Conservation (phyloP, 257 asterid species). For the Plantago ovata region DNA sequence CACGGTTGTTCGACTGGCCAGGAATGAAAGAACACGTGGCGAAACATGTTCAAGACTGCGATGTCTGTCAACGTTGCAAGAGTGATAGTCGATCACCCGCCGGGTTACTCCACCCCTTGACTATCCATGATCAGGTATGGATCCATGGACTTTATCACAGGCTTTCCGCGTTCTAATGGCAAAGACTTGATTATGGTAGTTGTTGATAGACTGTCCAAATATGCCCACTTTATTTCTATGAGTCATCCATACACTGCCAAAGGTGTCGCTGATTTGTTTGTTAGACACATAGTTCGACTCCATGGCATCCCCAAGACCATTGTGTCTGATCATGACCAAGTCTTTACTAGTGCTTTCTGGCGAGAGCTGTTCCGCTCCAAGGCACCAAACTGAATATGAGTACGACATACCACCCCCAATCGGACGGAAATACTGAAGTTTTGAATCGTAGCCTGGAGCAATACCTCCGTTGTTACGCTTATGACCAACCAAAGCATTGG, state of each 20-base stretch:
- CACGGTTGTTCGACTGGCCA: background rate
- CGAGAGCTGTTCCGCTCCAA: background rate
- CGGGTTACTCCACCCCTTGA: background rate
- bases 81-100: background rate
- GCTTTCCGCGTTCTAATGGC: background rate
- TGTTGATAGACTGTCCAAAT: background rate
- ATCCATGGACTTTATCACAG: background rate
- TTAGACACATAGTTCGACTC: background rate
- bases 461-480: background rate
- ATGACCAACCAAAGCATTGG: background rate
- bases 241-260: background rate
- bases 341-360: background rate
- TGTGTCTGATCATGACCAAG: background rate
- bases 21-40: background rate
- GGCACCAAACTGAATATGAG: background rate
- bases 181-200: background rate
- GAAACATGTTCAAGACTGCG: background rate
- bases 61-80: background rate
- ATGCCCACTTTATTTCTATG: background rate
- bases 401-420: background rate
- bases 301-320: background rate
- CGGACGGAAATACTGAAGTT: background rate
- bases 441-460: background rate
- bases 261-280: background rate
- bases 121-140: background rate